Conservation (phyloP, 495 filamentous ascomycete genomes). For the Lepraria neglecta region DNA sequence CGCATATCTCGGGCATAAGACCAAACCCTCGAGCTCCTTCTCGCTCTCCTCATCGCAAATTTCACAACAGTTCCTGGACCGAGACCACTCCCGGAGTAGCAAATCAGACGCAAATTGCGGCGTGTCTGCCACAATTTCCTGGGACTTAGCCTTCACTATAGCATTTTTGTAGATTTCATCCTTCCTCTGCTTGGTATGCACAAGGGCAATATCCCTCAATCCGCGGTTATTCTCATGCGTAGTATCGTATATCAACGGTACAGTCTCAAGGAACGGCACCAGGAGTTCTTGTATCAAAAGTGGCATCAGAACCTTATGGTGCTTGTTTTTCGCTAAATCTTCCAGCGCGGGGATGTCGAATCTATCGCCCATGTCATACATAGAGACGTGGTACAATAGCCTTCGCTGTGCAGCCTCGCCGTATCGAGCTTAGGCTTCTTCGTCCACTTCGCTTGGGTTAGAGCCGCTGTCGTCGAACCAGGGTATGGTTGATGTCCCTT, state of each 20-base stretch:
- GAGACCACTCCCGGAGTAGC: no score
- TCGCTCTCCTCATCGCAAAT: no score
- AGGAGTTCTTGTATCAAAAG: background rate
- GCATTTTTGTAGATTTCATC: background rate
- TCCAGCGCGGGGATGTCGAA: slow-evolving; percentile 9
- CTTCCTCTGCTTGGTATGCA: no score
- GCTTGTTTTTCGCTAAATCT: background rate
- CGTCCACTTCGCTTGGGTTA: no score
- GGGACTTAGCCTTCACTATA: background rate
- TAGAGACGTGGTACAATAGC: background rate
- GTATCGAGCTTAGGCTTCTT: no score
- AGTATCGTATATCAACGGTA: background rate
- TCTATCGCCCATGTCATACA: slow-evolving; percentile 6
- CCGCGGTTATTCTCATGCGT: background rate
- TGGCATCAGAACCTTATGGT: background rate
- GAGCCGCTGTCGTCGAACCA: no score
- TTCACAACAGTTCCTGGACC: no score
- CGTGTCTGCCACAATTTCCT: background rate
- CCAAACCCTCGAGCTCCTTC: no score
- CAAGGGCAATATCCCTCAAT: background rate
- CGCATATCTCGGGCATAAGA: no score
- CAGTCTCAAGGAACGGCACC: background rate
- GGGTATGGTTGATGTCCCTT: no score
- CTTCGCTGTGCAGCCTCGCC: background rate
- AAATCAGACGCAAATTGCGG: no score